These are phyloP conservation scores for Tinospora cordifolia DNA, from an alignment of 164 flowering plant genomes.

Conservation along the genomic window DNA sequence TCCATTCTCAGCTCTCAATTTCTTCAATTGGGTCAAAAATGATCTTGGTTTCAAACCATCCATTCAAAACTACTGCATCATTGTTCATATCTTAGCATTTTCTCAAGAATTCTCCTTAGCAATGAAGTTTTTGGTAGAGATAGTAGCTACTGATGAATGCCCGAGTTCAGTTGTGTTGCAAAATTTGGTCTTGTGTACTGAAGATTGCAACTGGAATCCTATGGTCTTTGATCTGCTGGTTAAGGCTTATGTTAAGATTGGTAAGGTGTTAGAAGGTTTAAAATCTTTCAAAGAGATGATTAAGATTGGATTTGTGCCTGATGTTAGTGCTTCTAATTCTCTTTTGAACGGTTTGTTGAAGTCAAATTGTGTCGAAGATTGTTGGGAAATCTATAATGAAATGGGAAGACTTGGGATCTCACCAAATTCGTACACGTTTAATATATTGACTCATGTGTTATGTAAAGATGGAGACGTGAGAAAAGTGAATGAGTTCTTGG, in stretches of 20 bases:
- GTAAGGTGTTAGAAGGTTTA: constrained; percentile 45
- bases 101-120: constrained; percentile 38
- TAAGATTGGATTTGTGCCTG: constrained; percentile 49
- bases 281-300: constrained; percentile 40
- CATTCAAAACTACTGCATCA: constrained; percentile 47
- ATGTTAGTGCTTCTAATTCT: constrained; percentile 51
- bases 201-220: constrained; percentile 67
- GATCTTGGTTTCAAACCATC: constrained; percentile 39
- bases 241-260: constrained; percentile 61
- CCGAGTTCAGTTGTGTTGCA: constrained; percentile 35
- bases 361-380: constrained; percentile 29
- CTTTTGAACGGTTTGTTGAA: constrained; percentile 61
- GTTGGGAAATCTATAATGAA: constrained; percentile 66
- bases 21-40: constrained; percentile 68
- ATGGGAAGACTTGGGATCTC: constrained; percentile 54
- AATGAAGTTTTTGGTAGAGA: constrained; percentile 41
- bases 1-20: constrained; percentile 41
- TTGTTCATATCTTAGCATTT: constrained; percentile 70
- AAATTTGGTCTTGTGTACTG: constrained; percentile 31
- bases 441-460: constrained; percentile 66
- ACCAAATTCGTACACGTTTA: constrained; percentile 64
- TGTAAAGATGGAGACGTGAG: constrained; percentile 52
- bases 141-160: constrained; percentile 19
- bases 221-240: constrained; percentile 75
- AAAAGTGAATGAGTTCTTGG: constrained; percentile 67